These are phyloP conservation scores for Populus ilicifolia DNA, from an alignment of 345 rosid species.

Conservation along the genomic window DNA sequence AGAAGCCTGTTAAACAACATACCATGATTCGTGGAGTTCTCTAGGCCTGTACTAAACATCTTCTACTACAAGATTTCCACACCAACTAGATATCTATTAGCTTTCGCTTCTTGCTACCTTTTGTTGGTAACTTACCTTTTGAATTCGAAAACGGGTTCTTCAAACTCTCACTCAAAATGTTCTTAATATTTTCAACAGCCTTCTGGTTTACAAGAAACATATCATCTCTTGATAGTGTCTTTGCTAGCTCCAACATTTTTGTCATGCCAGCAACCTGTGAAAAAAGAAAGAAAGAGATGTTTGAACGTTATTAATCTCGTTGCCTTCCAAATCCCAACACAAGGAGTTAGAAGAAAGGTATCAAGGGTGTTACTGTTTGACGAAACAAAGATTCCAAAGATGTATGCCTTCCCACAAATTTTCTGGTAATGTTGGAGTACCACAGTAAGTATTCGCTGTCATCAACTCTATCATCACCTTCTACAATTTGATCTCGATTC, in stretches of 20 bases:
- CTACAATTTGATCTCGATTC: slow-evolving; percentile 55
- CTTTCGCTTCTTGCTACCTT: slow-evolving; percentile 9
- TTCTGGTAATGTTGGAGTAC: slow-evolving; percentile 76
- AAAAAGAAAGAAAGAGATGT: background rate
- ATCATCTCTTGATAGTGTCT: slow-evolving; percentile 11
- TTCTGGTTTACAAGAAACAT: background rate
- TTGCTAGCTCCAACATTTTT: slow-evolving; percentile 12
- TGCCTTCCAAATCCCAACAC: background rate
- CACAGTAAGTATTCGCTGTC: slow-evolving; percentile 72
- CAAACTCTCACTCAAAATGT: slow-evolving; percentile 8
- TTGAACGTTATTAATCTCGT: background rate
- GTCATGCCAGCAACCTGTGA: slow-evolving; percentile 7
- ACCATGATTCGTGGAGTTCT: no score
- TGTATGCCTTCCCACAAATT: slow-evolving; percentile 75
- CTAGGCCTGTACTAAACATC: background rate
- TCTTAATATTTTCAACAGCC: background rate
- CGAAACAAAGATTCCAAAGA: slow-evolving; percentile 80
- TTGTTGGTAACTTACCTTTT: slow-evolving; percentile 9
- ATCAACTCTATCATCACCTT: slow-evolving; percentile 54
- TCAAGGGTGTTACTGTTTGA: slow-evolving; percentile 52
- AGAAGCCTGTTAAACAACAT: no score
- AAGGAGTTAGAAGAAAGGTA: background rate
- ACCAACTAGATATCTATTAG: background rate
- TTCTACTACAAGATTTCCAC: background rate
- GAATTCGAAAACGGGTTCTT: slow-evolving; percentile 6